A percentile compares a stretch with the other conserved stretches of the same genome.
phyloP scores from a whole-genome alignment of 78 protist genomes.

The Polysphondylium violaceum region DNA sequence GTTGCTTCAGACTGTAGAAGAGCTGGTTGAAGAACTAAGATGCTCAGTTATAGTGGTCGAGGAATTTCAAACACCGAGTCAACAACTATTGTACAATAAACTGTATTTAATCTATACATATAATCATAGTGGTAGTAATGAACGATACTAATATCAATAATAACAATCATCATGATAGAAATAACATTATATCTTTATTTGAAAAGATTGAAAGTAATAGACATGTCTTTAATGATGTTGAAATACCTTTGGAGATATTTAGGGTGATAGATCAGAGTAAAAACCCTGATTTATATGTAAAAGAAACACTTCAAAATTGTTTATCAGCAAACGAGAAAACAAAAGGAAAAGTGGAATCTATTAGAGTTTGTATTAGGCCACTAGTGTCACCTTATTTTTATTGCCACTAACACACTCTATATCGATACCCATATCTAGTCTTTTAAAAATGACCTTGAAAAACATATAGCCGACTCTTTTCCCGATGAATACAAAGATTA shows the following conservation, averaged over 20 bases:
- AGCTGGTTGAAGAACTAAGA: slow-evolving; percentile 59
- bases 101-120: slow-evolving; percentile 3
- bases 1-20: slow-evolving; percentile 50
- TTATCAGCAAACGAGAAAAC: slow-evolving; percentile 62
- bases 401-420: not conserved
- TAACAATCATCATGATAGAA: not conserved
- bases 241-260: slow-evolving; percentile 71
- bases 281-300: slow-evolving; percentile 73
- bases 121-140: not conserved
- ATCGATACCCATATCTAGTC: not conserved
- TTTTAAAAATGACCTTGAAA: slow-evolving; percentile 46
- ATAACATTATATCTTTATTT: slow-evolving; percentile 37
- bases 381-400: not conserved
- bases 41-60: slow-evolving; percentile 41
- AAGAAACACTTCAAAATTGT: slow-evolving; percentile 72
- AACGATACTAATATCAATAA: not conserved
- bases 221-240: slow-evolving; percentile 19
- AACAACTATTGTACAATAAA: slow-evolving; percentile 42
- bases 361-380: slow-evolving; percentile 14
- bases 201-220: slow-evolving; percentile 63
- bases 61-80: slow-evolving; percentile 52
- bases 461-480: slow-evolving; percentile 34
- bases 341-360: slow-evolving; percentile 74
- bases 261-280: slow-evolving; percentile 73
- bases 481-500: slow-evolving; percentile 49